Percentiles rank a stretch among this genome's conserved stretches.
Conservation (phyloP, 208 protist genomes). For the Lotmaria passim region DNA sequence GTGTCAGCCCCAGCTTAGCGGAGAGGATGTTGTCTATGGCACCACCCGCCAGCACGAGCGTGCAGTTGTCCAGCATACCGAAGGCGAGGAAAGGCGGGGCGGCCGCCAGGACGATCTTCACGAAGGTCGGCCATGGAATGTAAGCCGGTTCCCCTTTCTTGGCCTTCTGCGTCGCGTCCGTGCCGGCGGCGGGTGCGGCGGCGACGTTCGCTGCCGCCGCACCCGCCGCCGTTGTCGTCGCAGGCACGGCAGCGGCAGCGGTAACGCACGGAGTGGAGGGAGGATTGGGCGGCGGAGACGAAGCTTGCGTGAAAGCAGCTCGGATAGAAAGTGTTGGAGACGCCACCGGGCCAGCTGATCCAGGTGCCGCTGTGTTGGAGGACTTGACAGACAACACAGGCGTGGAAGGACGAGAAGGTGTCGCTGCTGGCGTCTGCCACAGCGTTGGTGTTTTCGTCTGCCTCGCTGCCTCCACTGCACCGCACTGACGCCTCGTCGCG, state of each 20-base stretch:
- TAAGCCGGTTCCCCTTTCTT: conserved; percentile 23
- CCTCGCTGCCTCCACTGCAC: neutral
- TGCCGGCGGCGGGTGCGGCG: neutral
- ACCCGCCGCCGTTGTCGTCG: neutral
- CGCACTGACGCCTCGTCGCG: neutral
- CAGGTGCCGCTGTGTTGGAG: too few relatives aligned
- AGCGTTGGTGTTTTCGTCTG: too few relatives aligned
- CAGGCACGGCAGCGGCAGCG: neutral
- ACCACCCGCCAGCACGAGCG: conserved; percentile 79
- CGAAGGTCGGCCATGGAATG: conserved; percentile 63
- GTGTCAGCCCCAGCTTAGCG: conserved; percentile 60
- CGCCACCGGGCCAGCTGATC: too few relatives aligned
- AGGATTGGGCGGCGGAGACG: too few relatives aligned
- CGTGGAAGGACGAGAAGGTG: too few relatives aligned
- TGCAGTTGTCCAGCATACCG: conserved; percentile 84
- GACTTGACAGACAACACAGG: too few relatives aligned
- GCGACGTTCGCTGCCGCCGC: neutral
- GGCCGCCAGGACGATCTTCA: conserved; percentile 48
- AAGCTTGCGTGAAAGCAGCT: too few relatives aligned
- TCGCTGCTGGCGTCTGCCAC: too few relatives aligned
- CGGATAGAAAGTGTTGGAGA: too few relatives aligned
- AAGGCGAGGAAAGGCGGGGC: conserved; percentile 87
- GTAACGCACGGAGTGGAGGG: too few relatives aligned
- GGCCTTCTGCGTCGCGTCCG: neutral
- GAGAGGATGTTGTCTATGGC: conserved; percentile 77